phyloP scores from a whole-genome alignment of 2,329 filamentous ascomycete species.

The Phaeoacremonium minimum region DNA sequence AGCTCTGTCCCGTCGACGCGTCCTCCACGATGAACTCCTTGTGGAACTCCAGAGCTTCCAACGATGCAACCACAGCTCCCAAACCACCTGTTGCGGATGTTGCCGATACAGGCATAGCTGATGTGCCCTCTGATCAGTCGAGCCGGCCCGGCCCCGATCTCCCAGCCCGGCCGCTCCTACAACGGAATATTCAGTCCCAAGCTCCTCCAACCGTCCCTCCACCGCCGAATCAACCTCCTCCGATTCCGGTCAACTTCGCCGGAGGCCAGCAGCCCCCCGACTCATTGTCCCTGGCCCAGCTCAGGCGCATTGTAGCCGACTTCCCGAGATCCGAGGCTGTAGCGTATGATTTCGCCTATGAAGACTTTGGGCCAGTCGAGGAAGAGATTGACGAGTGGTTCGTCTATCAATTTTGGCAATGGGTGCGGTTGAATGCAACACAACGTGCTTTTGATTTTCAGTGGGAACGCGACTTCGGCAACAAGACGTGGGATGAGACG shows the following conservation, averaged over 20 bases:
- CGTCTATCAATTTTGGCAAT: conserved; percentile 82
- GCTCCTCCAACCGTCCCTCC: conserved; percentile 10
- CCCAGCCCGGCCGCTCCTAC: conserved; percentile 18
- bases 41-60: conserved; percentile 10
- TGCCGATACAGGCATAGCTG: conserved; percentile 3
- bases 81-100: conserved; percentile 5
- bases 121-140: conserved; percentile 3
- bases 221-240: conserved; percentile 17
- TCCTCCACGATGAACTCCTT: conserved; percentile 14
- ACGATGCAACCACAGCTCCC: conserved; percentile 5
- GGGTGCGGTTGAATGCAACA: conserved; percentile 70
- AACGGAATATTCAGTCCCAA: conserved; percentile 20
- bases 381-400: conserved; percentile 99
- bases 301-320: conserved; percentile 69
- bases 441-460: conserved; percentile 73
- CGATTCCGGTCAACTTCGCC: conserved; percentile 10
- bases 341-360: conserved; percentile 83
- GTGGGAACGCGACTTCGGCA: conserved; percentile 55
- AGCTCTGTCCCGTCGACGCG: no score
- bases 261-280: conserved; percentile 45
- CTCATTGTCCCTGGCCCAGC: conserved; percentile 71
- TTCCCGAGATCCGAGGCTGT: conserved; percentile 65
- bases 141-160: conserved; percentile 3
- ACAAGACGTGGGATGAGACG: conserved; percentile 60
- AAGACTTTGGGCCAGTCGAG: conserved; percentile 67